These are phyloP conservation scores for Geotrichum armillariae DNA, from an alignment of 1,139 yeast genomes.

Conservation along the genomic window DNA sequence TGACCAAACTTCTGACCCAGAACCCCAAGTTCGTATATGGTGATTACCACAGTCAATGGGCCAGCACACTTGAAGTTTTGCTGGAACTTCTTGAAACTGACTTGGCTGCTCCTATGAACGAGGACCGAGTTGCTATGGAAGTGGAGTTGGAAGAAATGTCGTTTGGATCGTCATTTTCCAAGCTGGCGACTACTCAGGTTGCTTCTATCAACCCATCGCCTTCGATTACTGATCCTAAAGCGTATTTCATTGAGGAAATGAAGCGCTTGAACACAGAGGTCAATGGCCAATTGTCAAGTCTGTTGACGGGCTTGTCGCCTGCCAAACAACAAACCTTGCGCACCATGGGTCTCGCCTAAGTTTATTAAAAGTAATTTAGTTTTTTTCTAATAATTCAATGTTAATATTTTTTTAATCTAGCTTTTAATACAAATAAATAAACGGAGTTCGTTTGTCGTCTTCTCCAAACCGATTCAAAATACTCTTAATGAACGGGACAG, in stretches of 20 bases:
- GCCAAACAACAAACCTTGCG: conserved; percentile 6
- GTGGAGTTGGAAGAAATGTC: conserved; percentile 63
- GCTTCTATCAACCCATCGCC: conserved; percentile 71
- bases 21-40: conserved; percentile 42
- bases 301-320: conserved; percentile 1
- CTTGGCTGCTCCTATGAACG: conserved; percentile 33
- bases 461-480: conserved; percentile 10
- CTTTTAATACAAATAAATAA: conserved; percentile 29
- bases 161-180: conserved; percentile 84
- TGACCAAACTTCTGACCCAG: conserved; percentile 57
- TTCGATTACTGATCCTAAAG: conserved; percentile 43
- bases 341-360: conserved; percentile 8
- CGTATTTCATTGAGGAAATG: conserved; percentile 42
- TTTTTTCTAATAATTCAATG: background rate
- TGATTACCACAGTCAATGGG: conserved; percentile 46
- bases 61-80: conserved; percentile 54
- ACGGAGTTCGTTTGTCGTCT: conserved; percentile 14
- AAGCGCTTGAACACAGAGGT: conserved; percentile 34
- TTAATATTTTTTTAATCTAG: too few relatives aligned
- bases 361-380: background rate
- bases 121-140: conserved; percentile 44
- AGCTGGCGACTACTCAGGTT: conserved; percentile 60
- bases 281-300: conserved; percentile 11
- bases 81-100: conserved; percentile 45
- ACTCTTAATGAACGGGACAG: conserved; percentile 31